Conservation (phyloP, 1,284 basidiomycete genomes). For the Chondrostereum purpureum region DNA sequence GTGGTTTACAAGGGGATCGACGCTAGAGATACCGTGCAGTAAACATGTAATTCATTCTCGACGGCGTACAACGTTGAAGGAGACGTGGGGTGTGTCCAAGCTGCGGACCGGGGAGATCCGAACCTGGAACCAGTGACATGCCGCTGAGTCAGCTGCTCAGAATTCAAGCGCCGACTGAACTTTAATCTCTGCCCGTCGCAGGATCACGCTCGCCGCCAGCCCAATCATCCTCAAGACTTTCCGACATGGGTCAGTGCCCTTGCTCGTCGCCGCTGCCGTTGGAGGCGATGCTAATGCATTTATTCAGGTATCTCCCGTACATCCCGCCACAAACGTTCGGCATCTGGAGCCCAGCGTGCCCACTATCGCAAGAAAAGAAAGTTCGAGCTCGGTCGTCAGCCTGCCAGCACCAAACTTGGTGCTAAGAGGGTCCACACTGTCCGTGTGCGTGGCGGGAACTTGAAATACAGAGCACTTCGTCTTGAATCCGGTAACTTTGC, state of each 20-base stretch:
- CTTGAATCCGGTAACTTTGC: constrained; percentile 95
- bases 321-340: constrained; percentile 92
- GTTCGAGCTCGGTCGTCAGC: constrained; percentile 95
- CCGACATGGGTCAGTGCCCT: constrained; percentile 54
- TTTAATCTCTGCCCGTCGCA: constrained; percentile 3
- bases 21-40: no score
- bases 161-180: constrained; percentile 7
- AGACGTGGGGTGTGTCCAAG: not conserved
- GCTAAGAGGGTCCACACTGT: constrained; percentile 90
- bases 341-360: constrained; percentile 87
- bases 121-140: not conserved
- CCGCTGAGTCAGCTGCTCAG: not conserved
- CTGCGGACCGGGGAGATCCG: no score
- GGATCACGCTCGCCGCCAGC: not conserved
- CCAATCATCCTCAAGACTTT: constrained; percentile 25
- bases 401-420: constrained; percentile 93
- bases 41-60: no score
- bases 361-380: constrained; percentile 99
- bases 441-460: constrained; percentile 88
- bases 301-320: constrained; percentile 84
- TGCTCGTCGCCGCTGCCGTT: constrained; percentile 15
- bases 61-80: not conserved
- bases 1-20: not conserved
- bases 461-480: constrained; percentile 91
- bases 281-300: constrained; percentile 6